Evolutionary conservation across 441 rosid species (phyloP).

Genomic region (Populus hybrid): DNA sequence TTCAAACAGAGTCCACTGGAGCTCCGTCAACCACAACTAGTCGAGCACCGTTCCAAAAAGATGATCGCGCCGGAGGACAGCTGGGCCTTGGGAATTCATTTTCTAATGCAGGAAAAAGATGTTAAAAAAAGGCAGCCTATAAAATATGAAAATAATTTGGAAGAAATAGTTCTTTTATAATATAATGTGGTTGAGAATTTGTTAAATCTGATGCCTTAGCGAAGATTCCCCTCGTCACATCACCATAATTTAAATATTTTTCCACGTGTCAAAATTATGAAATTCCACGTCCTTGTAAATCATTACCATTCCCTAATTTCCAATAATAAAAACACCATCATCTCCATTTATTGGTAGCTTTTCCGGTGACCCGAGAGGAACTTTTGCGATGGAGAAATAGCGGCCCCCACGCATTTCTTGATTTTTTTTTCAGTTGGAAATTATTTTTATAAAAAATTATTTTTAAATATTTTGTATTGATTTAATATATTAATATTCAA

Average conservation of each 20-base stretch:
- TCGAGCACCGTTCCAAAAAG: background rate
- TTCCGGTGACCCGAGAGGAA: slow-evolving; percentile 16
- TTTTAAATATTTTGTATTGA: too few relatives aligned
- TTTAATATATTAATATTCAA: too few relatives aligned
- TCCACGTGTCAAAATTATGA: background rate
- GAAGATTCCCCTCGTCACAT: background rate
- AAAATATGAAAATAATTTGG: background rate
- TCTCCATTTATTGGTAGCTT: background rate
- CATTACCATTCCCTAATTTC: background rate
- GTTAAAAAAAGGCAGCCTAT: background rate
- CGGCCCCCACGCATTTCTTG: too few relatives aligned
- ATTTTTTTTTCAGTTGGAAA: too few relatives aligned
- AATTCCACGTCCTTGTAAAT: background rate
- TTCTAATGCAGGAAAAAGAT: background rate
- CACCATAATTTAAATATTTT: background rate
- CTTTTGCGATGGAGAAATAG: slow-evolving; percentile 13
- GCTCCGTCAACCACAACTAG: background rate
- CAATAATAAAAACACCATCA: background rate
- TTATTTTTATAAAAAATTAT: too few relatives aligned
- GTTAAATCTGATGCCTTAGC: background rate
- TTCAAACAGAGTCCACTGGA: background rate
- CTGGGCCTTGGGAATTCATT: background rate
- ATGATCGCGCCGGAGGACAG: background rate
- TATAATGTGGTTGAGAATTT: background rate
- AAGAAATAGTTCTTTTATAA: background rate